Evolutionary conservation across 148 eudicot species (phyloP), one percentile per base, ranked within the genome.

Genomic region (Silene conica): DNA sequence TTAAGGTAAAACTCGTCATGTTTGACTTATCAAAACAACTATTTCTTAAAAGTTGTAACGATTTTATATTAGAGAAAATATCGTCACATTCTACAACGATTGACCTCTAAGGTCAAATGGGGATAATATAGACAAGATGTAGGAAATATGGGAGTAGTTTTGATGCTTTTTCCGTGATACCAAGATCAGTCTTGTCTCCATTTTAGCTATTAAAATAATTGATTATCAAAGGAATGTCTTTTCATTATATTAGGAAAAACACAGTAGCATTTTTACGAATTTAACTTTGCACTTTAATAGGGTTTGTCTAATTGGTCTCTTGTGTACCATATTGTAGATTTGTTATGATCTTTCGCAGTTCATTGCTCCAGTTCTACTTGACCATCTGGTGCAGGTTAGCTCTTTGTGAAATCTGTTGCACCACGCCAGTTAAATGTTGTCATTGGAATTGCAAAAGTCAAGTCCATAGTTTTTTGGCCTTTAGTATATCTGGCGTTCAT

Each of bases 331-430:
- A 52, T 41, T 83, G 79, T 70, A 88, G 92, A 86, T 88, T 58
- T 87, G 85, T 65, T 86, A 84, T 76, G 92, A 88, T 82, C 73
- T 81, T 55, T 84, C 86, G 11, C 92, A 88, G 82, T 86, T 88
- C 74, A 76, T 84, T 45, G 92, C 89, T 18, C 92, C 92, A 9
- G 43, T 82, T 46, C 72, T 88, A 50, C 60, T 88, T 69, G 85
- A 81, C 72, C 66, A 63, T 31, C 87, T 88, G 41, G 80, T 88
- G 66, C 66, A 78, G 87, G 92, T 86, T 6, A 79, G 77, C 75
- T 73, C 64, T 38, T 31, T 31, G 34, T 31, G 34, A 31, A 31
- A 31, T 31, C 34, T 31, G 34, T 31, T 2, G 34, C 34, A 31
- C 34, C 34, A 31, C 4, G 34, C 4, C 34, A 38, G 43, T 38